Evolutionary conservation across 2,329 filamentous ascomycete species (phyloP).

Genomic region (Talaromyces pinophilus): DNA sequence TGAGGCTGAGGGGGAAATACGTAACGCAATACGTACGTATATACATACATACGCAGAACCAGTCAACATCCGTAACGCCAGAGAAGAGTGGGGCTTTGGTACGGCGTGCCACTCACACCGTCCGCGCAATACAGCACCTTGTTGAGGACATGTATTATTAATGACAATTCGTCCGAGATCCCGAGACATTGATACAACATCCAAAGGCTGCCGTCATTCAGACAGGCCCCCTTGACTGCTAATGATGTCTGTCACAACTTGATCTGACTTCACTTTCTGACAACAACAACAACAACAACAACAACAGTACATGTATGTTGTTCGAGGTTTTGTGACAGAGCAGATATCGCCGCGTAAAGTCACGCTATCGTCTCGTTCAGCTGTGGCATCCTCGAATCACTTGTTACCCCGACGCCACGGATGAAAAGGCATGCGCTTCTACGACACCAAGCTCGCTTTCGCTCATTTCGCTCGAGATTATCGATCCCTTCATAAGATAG

Average conservation of each 20-base stretch:
- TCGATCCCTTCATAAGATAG: not conserved
- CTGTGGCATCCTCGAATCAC: not conserved
- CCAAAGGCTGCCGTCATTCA: constrained; percentile 5
- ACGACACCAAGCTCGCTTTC: not conserved
- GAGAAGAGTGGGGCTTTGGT: not conserved
- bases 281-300: not conserved
- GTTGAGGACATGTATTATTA: not conserved
- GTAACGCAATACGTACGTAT: constrained; percentile 4
- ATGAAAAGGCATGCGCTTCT: constrained; percentile 5
- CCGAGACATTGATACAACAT: not conserved
- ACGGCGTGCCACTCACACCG: not conserved
- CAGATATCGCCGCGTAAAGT: not conserved
- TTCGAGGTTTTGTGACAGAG: not conserved
- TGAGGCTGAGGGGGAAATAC: not conserved
- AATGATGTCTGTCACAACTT: constrained; percentile 7
- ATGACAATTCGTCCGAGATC: not conserved
- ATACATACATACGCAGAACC: not conserved
- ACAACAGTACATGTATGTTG: not conserved
- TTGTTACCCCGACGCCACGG: constrained; percentile 2
- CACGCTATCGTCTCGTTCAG: not conserved
- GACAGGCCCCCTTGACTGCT: not conserved
- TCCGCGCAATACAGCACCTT: not conserved
- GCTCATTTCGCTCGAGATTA: not conserved
- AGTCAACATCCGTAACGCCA: not conserved
- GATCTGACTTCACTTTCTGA: not conserved